Evolutionary conservation across 225 moss, liverwort and hornwort species (phyloP), one percentile per base, ranked within the genome.

Genomic region (Climacium dendroides): DNA sequence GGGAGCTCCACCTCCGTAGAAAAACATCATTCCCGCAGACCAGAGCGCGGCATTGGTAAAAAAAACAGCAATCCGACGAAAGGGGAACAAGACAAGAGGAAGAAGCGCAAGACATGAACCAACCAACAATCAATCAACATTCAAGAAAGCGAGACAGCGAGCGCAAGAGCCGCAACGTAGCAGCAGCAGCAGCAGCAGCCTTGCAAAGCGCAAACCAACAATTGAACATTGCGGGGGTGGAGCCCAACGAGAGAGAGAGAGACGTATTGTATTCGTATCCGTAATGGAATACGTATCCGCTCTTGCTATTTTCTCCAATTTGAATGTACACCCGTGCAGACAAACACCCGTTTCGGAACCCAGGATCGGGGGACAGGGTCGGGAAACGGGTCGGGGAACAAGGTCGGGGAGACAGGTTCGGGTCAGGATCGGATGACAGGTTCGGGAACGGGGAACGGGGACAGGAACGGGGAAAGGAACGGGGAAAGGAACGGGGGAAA

Each of bases 301-400:
- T 3, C 34, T 62, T 82, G 59, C 88, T 88, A 74, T 83, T 90
- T 86, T n/a, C 57, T 73, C 73, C 78, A 65, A 78, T 90, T 90
- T 90, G 90, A 90, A 90, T 82, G 54, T 24, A 15, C 59, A 48
- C 80, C 26, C 48, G 60, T 43, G 43, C 60, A 14, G 30, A 61
- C 43, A 45, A 59, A 60, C 32, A 35, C 81, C 70, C 55, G 50
- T 54, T 63, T 26, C 18, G 45, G 35, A 7, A 50, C 5, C 12
- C 50, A 19, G 58, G 79, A 7, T 37, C 61, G 30, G 22, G 6
- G 7, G 0, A 50, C 50, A 19, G 30, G 73, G 0, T 74, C 32
- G 39, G 43, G 3, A 5, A 0, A 24, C 13, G 23, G 39, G 24
- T 39, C 69, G 69, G 24, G 8, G 0, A 1, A 18, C 47, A 18